phyloP scores from a whole-genome alignment of 2,329 filamentous ascomycete species.

The Arthrobotrys iridis region DNA sequence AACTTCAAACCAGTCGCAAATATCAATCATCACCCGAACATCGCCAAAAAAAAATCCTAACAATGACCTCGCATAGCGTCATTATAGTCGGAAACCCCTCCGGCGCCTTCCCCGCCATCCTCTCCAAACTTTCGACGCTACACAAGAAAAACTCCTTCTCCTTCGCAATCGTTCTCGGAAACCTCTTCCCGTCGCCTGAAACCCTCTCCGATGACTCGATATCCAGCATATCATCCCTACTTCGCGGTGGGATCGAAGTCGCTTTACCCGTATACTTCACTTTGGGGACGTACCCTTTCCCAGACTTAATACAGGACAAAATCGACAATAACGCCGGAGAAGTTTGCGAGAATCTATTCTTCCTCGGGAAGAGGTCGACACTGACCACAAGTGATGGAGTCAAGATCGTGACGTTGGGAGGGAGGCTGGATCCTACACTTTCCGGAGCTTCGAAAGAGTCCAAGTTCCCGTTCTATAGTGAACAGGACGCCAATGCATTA shows the following conservation, averaged over 20 bases:
- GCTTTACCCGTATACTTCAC: constrained; percentile 92
- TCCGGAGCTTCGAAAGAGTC: constrained; percentile 75
- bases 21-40: background rate
- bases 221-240: constrained; percentile 70
- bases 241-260: constrained; percentile 77
- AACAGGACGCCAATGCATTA: constrained; percentile 78
- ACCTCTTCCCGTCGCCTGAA: constrained; percentile 73
- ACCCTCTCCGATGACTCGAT: constrained; percentile 67
- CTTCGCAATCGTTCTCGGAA: constrained; percentile 83
- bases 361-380: constrained; percentile 83
- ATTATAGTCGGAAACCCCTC: constrained; percentile 85
- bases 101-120: constrained; percentile 78
- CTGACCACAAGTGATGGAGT: constrained; percentile 91
- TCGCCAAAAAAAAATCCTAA: background rate
- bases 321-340: constrained; percentile 73
- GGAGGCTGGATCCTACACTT: constrained; percentile 72
- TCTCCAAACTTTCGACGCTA: constrained; percentile 80
- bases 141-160: constrained; percentile 89
- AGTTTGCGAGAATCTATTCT: constrained; percentile 90
- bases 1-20: no score
- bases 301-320: constrained; percentile 74
- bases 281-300: constrained; percentile 77
- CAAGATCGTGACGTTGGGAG: constrained; percentile 86
- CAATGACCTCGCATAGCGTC: constrained; percentile 44
- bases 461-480: constrained; percentile 79